Evolutionary conservation across 2,329 filamentous ascomycete species (phyloP).

Genomic region (Thelonectria blattea): DNA sequence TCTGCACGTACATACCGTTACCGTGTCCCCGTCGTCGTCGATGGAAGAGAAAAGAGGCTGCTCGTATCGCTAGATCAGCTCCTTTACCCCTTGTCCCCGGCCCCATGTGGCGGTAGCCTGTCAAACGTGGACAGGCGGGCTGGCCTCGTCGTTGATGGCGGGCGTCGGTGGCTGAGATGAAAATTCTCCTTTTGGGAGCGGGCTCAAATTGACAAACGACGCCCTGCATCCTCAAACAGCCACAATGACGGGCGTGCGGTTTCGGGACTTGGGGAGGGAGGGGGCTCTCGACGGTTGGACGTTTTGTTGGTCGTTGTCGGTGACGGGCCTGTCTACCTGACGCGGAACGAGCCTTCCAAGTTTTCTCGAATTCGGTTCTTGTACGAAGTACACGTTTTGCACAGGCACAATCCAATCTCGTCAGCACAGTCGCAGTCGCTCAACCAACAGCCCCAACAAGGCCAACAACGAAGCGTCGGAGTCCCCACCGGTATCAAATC

Average conservation of each 20-base stretch:
- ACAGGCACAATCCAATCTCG: too few relatives aligned
- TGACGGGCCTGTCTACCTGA: constrained; percentile 18
- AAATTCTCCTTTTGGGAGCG: constrained; percentile 19
- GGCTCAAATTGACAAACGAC: neutral
- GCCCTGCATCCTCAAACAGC: constrained; percentile 6
- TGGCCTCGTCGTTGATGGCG: neutral
- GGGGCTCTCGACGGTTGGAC: neutral
- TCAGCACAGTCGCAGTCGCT: neutral
- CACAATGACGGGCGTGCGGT: neutral
- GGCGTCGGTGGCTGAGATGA: constrained; percentile 16
- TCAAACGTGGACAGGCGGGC: constrained; percentile 6
- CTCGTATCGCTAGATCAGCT: constrained; percentile 14
- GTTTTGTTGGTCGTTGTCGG: too few relatives aligned
- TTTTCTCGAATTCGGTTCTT: too few relatives aligned
- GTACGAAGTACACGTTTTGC: too few relatives aligned
- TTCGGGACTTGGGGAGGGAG: neutral
- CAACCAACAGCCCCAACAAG: neutral
- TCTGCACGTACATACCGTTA: too few relatives aligned
- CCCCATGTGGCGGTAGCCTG: constrained; percentile 12
- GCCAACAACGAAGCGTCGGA: neutral
- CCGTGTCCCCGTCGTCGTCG: neutral
- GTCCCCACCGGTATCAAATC: constrained; percentile 14
- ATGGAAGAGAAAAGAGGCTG: neutral
- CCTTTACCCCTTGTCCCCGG: constrained; percentile 10
- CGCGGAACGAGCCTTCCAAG: constrained; percentile 9